These are phyloP conservation scores for Lasiodiplodia gonubiensis DNA, from an alignment of 2,329 filamentous ascomycete species.

Conservation along the genomic window DNA sequence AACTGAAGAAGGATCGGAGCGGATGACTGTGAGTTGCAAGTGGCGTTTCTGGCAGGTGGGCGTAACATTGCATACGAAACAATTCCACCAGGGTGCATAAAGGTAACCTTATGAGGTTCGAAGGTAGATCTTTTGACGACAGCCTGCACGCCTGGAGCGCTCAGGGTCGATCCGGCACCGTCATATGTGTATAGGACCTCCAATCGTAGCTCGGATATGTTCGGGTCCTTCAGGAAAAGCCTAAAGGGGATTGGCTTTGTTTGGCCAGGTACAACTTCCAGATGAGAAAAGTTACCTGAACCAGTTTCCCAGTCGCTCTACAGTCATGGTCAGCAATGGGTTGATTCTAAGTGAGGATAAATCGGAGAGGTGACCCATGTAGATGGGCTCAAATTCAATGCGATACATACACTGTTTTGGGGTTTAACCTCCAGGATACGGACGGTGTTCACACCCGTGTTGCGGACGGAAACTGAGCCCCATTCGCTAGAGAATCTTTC, in stretches of 20 bases:
- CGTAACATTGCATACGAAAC: slow-evolving; percentile 64
- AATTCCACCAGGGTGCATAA: slow-evolving; percentile 58
- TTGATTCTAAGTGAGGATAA: not conserved
- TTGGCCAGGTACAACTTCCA: slow-evolving; percentile 43
- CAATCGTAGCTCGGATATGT: slow-evolving; percentile 37
- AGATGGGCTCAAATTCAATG: not conserved
- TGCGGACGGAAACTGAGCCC: slow-evolving; percentile 58
- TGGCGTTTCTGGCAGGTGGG: slow-evolving; percentile 55
- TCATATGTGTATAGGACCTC: slow-evolving; percentile 38
- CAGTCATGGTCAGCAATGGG: not conserved
- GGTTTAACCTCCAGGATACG: slow-evolving; percentile 42
- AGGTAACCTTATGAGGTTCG: slow-evolving; percentile 61
- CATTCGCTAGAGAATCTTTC: slow-evolving; percentile 54
- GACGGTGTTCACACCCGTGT: slow-evolving; percentile 47
- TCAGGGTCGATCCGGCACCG: slow-evolving; percentile 27
- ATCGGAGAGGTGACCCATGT: not conserved
- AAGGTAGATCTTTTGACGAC: slow-evolving; percentile 35
- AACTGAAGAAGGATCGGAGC: slow-evolving; percentile 59
- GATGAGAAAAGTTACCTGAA: not conserved
- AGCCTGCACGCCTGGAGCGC: slow-evolving; percentile 27
- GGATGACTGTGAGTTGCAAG: slow-evolving; percentile 35
- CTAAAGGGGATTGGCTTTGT: slow-evolving; percentile 49
- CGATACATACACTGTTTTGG: slow-evolving; percentile 1
- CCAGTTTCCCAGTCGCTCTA: not conserved
- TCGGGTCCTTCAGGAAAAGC: slow-evolving; percentile 33